A percentile compares a stretch with the other conserved stretches of the same genome.
These are phyloP conservation scores for Chiua sp. DNA, from an alignment of 1,284 basidiomycete genomes.

Conservation along the genomic window DNA sequence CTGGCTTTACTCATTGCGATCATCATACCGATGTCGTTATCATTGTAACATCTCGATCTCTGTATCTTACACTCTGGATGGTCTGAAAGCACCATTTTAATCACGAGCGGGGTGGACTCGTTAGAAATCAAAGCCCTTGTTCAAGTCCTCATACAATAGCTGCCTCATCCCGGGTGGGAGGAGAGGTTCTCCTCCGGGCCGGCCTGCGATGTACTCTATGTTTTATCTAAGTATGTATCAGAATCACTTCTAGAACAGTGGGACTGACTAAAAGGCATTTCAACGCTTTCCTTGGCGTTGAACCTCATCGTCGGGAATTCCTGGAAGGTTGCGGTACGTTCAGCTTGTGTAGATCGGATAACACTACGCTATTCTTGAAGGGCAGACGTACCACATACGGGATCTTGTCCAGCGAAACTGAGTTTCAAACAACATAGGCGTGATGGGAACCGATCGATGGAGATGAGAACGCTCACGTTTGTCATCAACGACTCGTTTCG, in stretches of 20 bases:
- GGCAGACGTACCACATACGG: constrained; percentile 63
- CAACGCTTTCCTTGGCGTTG: constrained; percentile 83
- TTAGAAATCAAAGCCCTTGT: constrained; percentile 77
- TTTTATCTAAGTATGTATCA: background rate
- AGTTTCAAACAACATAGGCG: background rate
- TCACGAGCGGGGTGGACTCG: background rate
- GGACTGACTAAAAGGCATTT: constrained; percentile 91
- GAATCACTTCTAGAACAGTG: background rate
- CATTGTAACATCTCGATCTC: constrained; percentile 28
- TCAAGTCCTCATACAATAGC: constrained; percentile 83
- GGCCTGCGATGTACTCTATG: constrained; percentile 65
- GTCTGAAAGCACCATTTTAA: constrained; percentile 2
- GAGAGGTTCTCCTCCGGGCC: constrained; percentile 57
- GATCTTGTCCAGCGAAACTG: constrained; percentile 62
- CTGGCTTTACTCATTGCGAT: too few species aligned
- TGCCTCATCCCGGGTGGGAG: constrained; percentile 91
- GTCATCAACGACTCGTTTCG: constrained; percentile 87
- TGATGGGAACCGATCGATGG: background rate
- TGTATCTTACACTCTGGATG: constrained; percentile 27
- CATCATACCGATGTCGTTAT: background rate
- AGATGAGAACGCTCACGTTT: constrained; percentile 50
- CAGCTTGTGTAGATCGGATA: background rate
- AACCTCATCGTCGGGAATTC: constrained; percentile 89
- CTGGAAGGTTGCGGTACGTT: constrained; percentile 42
- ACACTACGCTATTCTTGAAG: background rate